Evolutionary conservation across 208 protist species (phyloP).

Genomic region (Leishmania lainsoni): DNA sequence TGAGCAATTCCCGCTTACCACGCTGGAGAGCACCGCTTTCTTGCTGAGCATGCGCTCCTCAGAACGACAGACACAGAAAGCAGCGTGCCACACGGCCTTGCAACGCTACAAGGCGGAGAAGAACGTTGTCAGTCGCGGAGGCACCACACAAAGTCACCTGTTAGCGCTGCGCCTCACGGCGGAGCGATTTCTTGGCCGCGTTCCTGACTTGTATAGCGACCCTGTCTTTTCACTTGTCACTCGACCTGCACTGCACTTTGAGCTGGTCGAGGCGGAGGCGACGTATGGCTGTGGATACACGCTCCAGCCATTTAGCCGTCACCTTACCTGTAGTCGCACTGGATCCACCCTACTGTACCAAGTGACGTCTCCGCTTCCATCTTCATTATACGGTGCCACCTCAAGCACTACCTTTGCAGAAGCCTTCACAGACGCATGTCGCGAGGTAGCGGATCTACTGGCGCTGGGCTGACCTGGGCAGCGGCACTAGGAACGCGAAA

Average conservation of each 20-base stretch:
- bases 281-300: slow-evolving; percentile 21
- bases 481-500: background rate
- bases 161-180: slow-evolving; percentile 30
- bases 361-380: slow-evolving; percentile 13
- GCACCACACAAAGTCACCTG: slow-evolving; percentile 20
- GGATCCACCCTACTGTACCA: slow-evolving; percentile 24
- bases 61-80: slow-evolving; percentile 1
- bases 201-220: slow-evolving; percentile 25
- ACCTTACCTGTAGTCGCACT: slow-evolving; percentile 32
- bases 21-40: slow-evolving; percentile 57
- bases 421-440: slow-evolving; percentile 24
- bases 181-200: slow-evolving; percentile 25
- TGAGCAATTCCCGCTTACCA: slow-evolving; percentile 53
- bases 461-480: background rate
- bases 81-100: slow-evolving; percentile 18
- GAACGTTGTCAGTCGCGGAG: background rate
- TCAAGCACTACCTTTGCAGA: slow-evolving; percentile 20
- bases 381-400: slow-evolving; percentile 8
- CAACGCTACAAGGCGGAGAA: slow-evolving; percentile 3
- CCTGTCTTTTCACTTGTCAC: slow-evolving; percentile 5
- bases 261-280: slow-evolving; percentile 17
- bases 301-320: slow-evolving; percentile 23
- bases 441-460: slow-evolving; percentile 17
- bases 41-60: slow-evolving; percentile 41
- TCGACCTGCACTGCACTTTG: slow-evolving; percentile 9